These are phyloP conservation scores for Hemerocallis citrina DNA, from an alignment of 106 monocot genomes.

Conservation along the genomic window DNA sequence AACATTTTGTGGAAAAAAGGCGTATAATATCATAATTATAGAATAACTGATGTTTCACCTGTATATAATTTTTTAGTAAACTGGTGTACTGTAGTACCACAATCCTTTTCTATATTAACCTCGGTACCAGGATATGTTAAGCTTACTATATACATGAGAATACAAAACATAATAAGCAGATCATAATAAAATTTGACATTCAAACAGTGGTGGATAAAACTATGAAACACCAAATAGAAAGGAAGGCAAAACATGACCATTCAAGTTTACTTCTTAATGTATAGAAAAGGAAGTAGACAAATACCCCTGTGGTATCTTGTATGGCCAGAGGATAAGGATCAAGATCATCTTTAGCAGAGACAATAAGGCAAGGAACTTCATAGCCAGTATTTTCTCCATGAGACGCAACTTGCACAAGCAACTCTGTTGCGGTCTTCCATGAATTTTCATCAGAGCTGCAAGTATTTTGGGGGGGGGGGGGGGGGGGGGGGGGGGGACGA, in stretches of 20 bases:
- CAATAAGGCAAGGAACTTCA: conserved; percentile 91
- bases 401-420: conserved; percentile 72
- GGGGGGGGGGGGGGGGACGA: no score
- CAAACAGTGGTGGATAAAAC: background rate
- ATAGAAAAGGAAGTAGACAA: background rate
- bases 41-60: no score
- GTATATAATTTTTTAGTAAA: no score
- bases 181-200: no score
- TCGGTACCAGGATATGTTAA: no score
- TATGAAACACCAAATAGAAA: background rate
- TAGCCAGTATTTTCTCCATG: conserved; percentile 90
- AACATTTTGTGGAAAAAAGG: no score
- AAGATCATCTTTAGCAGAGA: conserved; percentile 97
- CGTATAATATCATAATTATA: no score
- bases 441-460: conserved; percentile 88
- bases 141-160: no score
- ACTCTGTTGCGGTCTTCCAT: conserved; percentile 63
- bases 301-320: conserved; percentile 93
- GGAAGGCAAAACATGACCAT: background rate
- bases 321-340: conserved; percentile 70
- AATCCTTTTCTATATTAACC: no score
- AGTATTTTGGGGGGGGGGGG: no score
- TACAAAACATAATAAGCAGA: no score
- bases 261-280: background rate
- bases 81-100: no score